phyloP scores from a whole-genome alignment of 805 yeast genomes.

The Yarrowia porcina region DNA sequence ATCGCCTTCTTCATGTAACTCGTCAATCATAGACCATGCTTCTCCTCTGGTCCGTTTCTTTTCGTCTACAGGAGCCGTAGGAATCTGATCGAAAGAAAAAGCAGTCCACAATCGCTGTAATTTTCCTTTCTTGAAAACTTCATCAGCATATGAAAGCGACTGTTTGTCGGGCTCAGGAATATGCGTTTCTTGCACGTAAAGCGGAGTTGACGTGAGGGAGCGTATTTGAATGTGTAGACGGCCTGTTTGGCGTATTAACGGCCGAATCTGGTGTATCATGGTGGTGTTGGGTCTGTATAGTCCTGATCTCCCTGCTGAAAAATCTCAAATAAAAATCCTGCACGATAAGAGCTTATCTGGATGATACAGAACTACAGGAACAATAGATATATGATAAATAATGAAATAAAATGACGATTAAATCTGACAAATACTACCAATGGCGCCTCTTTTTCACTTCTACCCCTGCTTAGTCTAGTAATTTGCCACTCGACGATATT shows the following conservation, averaged over 20 bases:
- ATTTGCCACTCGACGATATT: no score
- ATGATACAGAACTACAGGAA: no score
- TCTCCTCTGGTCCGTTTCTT: constrained; percentile 2
- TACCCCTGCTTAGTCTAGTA: no score
- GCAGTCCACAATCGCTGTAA: constrained; percentile 22
- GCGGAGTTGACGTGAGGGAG: constrained; percentile 1
- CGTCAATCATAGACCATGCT: constrained; percentile 20
- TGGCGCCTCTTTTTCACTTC: no score
- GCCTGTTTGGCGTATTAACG: not conserved
- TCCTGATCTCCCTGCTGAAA: not conserved
- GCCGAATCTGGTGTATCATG: not conserved
- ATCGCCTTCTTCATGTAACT: not conserved
- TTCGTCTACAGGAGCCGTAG: constrained; percentile 15
- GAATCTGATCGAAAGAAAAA: constrained; percentile 17
- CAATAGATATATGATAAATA: no score
- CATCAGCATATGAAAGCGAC: constrained; percentile 9
- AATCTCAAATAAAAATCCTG: not conserved
- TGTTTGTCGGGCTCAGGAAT: constrained; percentile 1
- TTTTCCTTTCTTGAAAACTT: constrained; percentile 18
- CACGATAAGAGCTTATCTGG: constrained; percentile 24
- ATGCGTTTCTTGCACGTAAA: constrained; percentile 8
- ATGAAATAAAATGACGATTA: no score
- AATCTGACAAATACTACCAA: no score
- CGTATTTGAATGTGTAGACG: not conserved
- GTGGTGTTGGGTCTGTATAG: not conserved